These are phyloP conservation scores for Fraxinus excelsior DNA, from an alignment of 257 asterid genomes.

Conservation along the genomic window DNA sequence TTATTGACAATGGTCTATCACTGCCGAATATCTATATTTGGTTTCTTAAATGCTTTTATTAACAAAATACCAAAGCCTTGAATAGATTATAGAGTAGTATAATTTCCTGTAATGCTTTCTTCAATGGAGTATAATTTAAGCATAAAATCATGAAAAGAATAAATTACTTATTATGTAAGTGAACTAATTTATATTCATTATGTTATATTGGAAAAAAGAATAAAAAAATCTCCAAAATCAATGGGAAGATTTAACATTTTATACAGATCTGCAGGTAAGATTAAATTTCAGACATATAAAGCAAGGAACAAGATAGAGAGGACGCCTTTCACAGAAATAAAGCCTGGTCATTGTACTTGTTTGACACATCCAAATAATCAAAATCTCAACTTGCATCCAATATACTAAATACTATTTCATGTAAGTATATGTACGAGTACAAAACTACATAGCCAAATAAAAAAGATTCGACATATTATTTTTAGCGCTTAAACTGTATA, in stretches of 20 bases:
- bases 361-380: not conserved
- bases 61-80: not conserved
- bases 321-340: not conserved
- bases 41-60: not conserved
- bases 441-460: too few relatives aligned
- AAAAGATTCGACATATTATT: not conserved
- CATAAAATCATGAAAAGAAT: not conserved
- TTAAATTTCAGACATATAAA: not conserved
- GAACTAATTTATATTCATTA: not conserved
- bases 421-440: not conserved
- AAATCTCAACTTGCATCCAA: not conserved
- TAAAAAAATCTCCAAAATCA: not conserved
- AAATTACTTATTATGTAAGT: not conserved
- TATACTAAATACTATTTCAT: not conserved
- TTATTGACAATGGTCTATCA: not conserved
- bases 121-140: not conserved
- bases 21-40: not conserved
- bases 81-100: not conserved
- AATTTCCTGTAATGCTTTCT: not conserved
- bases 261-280: not conserved
- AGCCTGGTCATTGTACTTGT: conserved; percentile 26
- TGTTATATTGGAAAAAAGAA: not conserved
- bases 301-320: not conserved
- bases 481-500: not conserved
- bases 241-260: not conserved